Base-by-base conservation (phyloP, 106 monocot species). In the Ottelia alismoides region DNA sequence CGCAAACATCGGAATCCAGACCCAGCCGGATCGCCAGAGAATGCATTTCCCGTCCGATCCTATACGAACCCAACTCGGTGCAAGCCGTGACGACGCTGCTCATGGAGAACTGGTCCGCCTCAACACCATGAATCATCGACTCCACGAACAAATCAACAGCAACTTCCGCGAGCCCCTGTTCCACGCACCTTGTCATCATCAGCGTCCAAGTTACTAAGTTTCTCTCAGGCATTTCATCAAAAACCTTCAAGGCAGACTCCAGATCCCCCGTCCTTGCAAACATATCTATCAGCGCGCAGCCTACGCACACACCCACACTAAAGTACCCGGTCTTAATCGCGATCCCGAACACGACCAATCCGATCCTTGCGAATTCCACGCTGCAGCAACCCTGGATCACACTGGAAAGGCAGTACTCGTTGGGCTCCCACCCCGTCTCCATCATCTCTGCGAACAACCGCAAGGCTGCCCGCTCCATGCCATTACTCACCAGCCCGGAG, bases 191-290 rank as follows among this genome's bases (percentile, higher is more conserved):
- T 5, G 87, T 72, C 25, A 92, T 87, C 76, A 92, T 70, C 56
- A 79, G 62, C 4, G 92, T 87, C 87, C 87, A 87, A 21, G 68
- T 28, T 16, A 93, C 83, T 28, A 64, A 55, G 51, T 75, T 87
- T 49, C 49, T 83, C n/a, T 72, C 75, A 1, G 46, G 22, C 69
- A 80, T 75, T 65, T 35, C 57, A 30, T 93, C 83, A 27, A 87
- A 93, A 31, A 87, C 77, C 46, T 70, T 78, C 31, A 72, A 65
- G 9, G 87, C 77, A 2, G 77, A 77, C 9, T 7, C 23, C 28
- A 93, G 29, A 56, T 87, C 83, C 6, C 20, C 19, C 18, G 14
- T 70, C 47, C 64, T 77, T 0, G 80, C 79, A 62, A 93, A 78
- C 79, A 87, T 67, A 21, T 87, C 92, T 12, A 93, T 80, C 55